Evolutionary conservation across 768 basidiomycete genomes (phyloP).

Genomic region (Hortiboletus flavorubellus): DNA sequence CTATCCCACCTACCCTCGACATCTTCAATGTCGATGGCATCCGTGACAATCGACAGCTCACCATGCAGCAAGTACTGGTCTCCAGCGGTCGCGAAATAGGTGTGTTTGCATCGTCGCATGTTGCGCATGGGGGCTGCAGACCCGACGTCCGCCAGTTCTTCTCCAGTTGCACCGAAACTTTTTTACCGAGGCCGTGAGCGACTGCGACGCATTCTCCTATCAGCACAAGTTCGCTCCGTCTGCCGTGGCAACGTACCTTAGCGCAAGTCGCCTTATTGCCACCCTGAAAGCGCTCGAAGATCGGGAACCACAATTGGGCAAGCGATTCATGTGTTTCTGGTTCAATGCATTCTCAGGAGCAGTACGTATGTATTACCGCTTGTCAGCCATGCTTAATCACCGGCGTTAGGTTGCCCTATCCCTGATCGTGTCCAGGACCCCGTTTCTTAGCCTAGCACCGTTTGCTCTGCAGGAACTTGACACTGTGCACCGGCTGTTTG

Average conservation of each 20-base stretch:
- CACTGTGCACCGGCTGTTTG: slow-evolving; percentile 53
- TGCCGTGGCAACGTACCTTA: slow-evolving; percentile 64
- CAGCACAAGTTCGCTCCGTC: slow-evolving; percentile 65
- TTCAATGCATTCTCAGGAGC: slow-evolving; percentile 71
- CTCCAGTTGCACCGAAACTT: slow-evolving; percentile 65
- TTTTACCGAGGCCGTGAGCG: slow-evolving; percentile 63
- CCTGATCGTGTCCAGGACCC: slow-evolving; percentile 60
- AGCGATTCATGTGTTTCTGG: slow-evolving; percentile 71
- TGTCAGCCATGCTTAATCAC: not conserved
- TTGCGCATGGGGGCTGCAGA: not conserved
- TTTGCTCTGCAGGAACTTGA: slow-evolving; percentile 62
- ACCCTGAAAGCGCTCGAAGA: slow-evolving; percentile 54
- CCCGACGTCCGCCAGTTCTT: slow-evolving; percentile 41
- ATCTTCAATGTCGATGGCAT: slow-evolving; percentile 37
- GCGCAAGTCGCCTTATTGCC: slow-evolving; percentile 55
- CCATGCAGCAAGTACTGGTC: slow-evolving; percentile 63
- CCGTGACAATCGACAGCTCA: slow-evolving; percentile 46
- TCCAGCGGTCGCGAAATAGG: slow-evolving; percentile 63
- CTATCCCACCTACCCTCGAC: slow-evolving; percentile 48
- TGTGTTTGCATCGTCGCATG: slow-evolving; percentile 28
- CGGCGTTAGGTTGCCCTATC: slow-evolving; percentile 55
- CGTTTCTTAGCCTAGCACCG: slow-evolving; percentile 53
- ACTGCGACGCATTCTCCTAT: slow-evolving; percentile 51
- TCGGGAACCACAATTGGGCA: slow-evolving; percentile 57
- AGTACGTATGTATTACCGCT: slow-evolving; percentile 38